A percentile compares a stretch with the other conserved stretches of the same genome.
Conservation (phyloP, 148 eudicot genomes). For the Hydrangea macrophylla region DNA sequence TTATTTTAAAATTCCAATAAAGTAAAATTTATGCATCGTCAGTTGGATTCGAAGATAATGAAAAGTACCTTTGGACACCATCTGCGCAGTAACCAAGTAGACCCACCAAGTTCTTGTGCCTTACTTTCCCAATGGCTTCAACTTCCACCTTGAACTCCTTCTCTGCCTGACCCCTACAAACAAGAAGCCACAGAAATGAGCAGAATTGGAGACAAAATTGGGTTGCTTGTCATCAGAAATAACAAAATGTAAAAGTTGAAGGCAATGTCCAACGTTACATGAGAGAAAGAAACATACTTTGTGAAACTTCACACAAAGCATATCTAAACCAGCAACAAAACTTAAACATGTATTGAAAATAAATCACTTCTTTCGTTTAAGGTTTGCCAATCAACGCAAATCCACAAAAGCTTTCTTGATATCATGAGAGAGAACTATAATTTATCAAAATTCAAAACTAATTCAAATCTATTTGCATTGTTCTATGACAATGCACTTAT, state of each 20-base stretch:
- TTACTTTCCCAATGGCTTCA: constrained; percentile 95
- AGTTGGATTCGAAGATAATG: neutral
- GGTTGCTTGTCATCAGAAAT: neutral
- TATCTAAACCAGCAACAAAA: neutral
- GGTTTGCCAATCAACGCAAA: neutral
- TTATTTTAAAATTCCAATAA: neutral
- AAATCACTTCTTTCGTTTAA: neutral
- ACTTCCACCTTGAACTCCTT: constrained; percentile 97
- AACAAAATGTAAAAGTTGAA: neutral
- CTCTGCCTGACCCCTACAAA: constrained; percentile 90
- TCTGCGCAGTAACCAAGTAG: constrained; percentile 89
- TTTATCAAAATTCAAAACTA: neutral
- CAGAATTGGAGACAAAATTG: neutral
- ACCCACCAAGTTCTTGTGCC: constrained; percentile 92
- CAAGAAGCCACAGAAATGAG: neutral
- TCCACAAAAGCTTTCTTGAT: neutral
- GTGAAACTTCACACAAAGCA: neutral
- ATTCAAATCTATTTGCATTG: neutral
- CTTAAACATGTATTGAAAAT: neutral
- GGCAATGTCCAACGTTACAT: neutral
- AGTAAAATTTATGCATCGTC: neutral
- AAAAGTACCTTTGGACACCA: constrained; percentile 69
- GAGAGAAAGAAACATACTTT: neutral
- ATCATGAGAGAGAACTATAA: neutral
- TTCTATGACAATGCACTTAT: neutral